A percentile compares a stretch with the other conserved stretches of the same genome.
These are phyloP conservation scores for Ogataea nakhonphanomensis DNA, from an alignment of 805 yeast genomes.

Conservation along the genomic window DNA sequence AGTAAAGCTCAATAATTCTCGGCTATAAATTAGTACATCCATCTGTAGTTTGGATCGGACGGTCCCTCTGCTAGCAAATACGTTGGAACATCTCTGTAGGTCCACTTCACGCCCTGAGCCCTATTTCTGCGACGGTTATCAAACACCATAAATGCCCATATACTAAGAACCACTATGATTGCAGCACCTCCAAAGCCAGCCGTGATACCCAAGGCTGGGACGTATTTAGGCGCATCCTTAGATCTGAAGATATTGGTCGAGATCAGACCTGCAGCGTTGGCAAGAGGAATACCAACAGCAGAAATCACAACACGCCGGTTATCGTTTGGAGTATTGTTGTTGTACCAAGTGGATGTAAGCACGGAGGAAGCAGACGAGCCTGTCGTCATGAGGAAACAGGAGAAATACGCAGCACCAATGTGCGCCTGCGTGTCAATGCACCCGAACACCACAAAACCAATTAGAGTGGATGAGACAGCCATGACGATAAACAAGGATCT, in stretches of 20 bases:
- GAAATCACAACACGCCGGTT: slow-evolving; percentile 44
- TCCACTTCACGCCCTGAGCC: slow-evolving; percentile 37
- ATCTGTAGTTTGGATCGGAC: slow-evolving; percentile 31
- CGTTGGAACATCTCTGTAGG: slow-evolving; percentile 42
- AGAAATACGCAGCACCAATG: slow-evolving; percentile 23
- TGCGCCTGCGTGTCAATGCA: slow-evolving; percentile 39
- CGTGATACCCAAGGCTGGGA: slow-evolving; percentile 46
- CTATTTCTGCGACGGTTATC: slow-evolving; percentile 43
- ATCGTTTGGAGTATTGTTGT: slow-evolving; percentile 45
- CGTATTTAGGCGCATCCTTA: slow-evolving; percentile 51
- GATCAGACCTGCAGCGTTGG: slow-evolving; percentile 55
- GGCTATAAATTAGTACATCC: slow-evolving; percentile 11
- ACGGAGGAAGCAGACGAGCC: slow-evolving; percentile 49
- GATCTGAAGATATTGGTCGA: slow-evolving; percentile 49
- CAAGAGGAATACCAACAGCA: slow-evolving; percentile 51
- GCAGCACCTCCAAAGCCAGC: slow-evolving; percentile 47
- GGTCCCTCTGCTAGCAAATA: slow-evolving; percentile 43
- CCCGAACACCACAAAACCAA: slow-evolving; percentile 47
- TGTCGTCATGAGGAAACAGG: slow-evolving; percentile 38
- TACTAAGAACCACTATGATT: slow-evolving; percentile 25
- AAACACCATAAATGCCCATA: slow-evolving; percentile 35
- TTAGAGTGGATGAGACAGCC: slow-evolving; percentile 38
- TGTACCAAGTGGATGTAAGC: slow-evolving; percentile 48
- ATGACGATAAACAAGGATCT: slow-evolving; percentile 39
- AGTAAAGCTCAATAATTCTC: neutral